Percentiles rank a stretch among this genome's conserved stretches.
phyloP scores from a whole-genome alignment of 2,329 filamentous ascomycete species.

The Rhynchosporium graminicola region DNA sequence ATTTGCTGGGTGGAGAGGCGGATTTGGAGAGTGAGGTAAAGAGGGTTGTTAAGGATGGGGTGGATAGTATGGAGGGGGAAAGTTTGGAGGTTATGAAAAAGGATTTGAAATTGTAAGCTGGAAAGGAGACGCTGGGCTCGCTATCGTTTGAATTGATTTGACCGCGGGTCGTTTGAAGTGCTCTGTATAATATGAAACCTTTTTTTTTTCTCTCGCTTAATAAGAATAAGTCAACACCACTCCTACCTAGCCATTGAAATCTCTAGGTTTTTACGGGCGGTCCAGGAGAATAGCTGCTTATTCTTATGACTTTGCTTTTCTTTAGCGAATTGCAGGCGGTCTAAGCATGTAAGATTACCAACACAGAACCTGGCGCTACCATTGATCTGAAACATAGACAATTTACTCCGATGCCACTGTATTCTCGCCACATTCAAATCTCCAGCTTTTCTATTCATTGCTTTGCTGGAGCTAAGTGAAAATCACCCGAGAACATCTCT shows the following conservation, averaged over 20 bases:
- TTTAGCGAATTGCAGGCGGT: background rate
- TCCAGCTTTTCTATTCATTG: slow-evolving; percentile 64
- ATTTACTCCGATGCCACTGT: slow-evolving; percentile 74
- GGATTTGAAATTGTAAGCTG: slow-evolving; percentile 16
- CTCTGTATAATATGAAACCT: no score
- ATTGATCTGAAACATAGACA: slow-evolving; percentile 66
- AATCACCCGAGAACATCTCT: slow-evolving; percentile 70
- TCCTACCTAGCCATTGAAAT: no score
- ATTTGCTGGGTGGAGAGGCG: slow-evolving; percentile 45
- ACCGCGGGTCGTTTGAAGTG: no score
- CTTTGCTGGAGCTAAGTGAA: slow-evolving; percentile 73
- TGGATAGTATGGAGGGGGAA: slow-evolving; percentile 40
- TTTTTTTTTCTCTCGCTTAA: background rate
- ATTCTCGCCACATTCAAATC: slow-evolving; percentile 68
- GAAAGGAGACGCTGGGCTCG: background rate
- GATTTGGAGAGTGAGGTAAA: slow-evolving; percentile 49
- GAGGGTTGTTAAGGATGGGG: slow-evolving; percentile 11
- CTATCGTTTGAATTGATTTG: background rate
- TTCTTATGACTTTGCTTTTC: background rate
- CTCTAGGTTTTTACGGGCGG: no score
- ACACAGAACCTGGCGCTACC: slow-evolving; percentile 47
- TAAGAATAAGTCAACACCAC: no score
- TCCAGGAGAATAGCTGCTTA: no score
- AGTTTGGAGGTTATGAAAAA: slow-evolving; percentile 41
- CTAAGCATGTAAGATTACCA: slow-evolving; percentile 50